Evolutionary conservation across 108 stramenopile species (phyloP).

Genomic region (Heterococcus sp.): DNA sequence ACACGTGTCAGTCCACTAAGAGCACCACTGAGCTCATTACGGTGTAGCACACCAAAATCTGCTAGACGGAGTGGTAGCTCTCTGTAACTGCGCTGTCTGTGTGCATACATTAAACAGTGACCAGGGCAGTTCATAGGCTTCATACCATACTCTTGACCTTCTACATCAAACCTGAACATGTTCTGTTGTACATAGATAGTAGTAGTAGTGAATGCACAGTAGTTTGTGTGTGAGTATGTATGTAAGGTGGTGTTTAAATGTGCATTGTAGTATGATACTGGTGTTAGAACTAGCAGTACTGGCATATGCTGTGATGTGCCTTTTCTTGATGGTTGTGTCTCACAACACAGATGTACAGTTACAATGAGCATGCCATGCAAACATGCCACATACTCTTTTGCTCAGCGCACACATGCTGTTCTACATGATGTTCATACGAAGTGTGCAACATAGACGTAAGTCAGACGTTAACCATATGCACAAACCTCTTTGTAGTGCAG

Average conservation of each 20-base stretch:
- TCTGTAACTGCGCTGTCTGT: conserved; percentile 83
- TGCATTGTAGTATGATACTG: neutral
- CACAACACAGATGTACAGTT: neutral
- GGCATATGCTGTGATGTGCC: neutral
- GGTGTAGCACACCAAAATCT: conserved; percentile 97
- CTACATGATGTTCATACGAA: neutral
- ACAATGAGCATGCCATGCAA: neutral
- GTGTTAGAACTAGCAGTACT: neutral
- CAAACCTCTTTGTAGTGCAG: conserved; percentile 83
- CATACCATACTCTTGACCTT: conserved; percentile 62
- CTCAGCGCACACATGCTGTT: neutral
- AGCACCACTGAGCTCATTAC: conserved; percentile 77
- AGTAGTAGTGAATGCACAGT: neutral
- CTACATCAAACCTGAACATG: conserved; percentile 51
- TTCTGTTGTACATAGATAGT: conserved; percentile 1
- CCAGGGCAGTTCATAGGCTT: conserved; percentile 99
- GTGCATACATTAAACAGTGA: conserved; percentile 95
- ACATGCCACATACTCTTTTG: neutral
- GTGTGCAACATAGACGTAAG: neutral
- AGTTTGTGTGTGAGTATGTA: neutral
- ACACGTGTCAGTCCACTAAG: conserved; percentile 97
- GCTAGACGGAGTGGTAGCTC: conserved; percentile 94
- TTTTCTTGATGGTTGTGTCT: no score
- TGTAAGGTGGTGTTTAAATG: neutral
- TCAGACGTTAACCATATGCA: neutral